These are phyloP conservation scores for Colletotrichum eremochloae DNA, from an alignment of 2,329 filamentous ascomycete genomes.

Conservation along the genomic window DNA sequence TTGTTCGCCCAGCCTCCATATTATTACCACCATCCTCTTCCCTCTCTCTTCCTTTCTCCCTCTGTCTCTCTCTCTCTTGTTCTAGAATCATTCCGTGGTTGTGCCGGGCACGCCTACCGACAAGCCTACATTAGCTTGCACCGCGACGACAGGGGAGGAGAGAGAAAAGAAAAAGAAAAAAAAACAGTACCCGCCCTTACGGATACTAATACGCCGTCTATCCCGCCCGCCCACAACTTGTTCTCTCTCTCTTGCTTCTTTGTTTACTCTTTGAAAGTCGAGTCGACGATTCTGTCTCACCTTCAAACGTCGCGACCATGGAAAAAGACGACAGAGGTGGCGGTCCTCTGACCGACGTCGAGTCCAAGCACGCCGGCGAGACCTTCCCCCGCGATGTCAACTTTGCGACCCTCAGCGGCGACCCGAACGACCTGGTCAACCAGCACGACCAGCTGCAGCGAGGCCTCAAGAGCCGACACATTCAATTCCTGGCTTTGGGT, in stretches of 20 bases:
- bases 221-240: conserved; percentile 3
- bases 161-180: neutral
- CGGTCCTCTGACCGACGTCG: conserved; percentile 41
- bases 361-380: conserved; percentile 45
- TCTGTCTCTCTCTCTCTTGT: conserved; percentile 1
- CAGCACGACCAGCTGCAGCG: conserved; percentile 63
- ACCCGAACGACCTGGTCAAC: conserved; percentile 52
- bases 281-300: neutral
- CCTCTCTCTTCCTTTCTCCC: neutral
- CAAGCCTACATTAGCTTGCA: conserved; percentile 14
- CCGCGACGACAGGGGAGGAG: neutral
- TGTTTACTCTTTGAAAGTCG: neutral
- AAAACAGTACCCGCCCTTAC: neutral
- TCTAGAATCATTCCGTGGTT: conserved; percentile 35
- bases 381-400: conserved; percentile 42
- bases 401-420: conserved; percentile 44
- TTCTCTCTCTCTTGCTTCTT: neutral
- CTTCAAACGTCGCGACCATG: conserved; percentile 20
- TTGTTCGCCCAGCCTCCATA: conserved; percentile 33
- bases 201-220: neutral
- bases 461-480: conserved; percentile 71
- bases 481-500: conserved; percentile 71
- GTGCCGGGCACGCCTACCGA: conserved; percentile 34
- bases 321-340: conserved; percentile 39
- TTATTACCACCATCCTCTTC: conserved; percentile 11